Percentiles rank a stretch among this genome's conserved stretches.
phyloP scores from a whole-genome alignment of 306 rosid species.

The Fagus crenata region DNA sequence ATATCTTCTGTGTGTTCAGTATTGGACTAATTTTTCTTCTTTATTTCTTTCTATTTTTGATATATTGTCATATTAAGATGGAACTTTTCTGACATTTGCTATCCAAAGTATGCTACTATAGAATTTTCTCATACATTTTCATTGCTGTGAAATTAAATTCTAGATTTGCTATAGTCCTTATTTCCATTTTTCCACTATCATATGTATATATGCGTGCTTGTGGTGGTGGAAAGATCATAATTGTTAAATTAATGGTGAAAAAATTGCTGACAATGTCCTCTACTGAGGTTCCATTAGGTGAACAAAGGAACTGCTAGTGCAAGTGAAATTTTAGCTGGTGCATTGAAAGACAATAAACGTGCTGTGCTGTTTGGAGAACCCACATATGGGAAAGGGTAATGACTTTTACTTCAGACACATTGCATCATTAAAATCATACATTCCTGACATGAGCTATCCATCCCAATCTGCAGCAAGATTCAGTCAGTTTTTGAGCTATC shows the following conservation, averaged over 20 bases:
- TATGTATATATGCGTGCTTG: neutral
- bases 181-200: neutral
- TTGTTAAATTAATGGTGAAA: slow-evolving; percentile 1
- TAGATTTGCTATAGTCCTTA: neutral
- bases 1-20: neutral
- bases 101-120: neutral
- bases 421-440: neutral
- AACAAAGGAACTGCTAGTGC: slow-evolving; percentile 99
- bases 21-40: neutral
- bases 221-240: neutral
- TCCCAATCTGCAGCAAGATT: slow-evolving; percentile 68
- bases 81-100: neutral
- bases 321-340: slow-evolving; percentile 96
- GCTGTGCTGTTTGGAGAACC: slow-evolving; percentile 92
- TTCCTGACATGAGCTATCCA: slow-evolving; percentile 31
- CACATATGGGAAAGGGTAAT: slow-evolving; percentile 92
- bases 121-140: neutral
- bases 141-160: neutral
- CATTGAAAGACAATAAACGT: slow-evolving; percentile 90
- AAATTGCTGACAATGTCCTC: neutral
- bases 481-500: slow-evolving; percentile 93
- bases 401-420: slow-evolving; percentile 25
- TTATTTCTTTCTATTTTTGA: neutral
- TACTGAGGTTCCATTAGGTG: slow-evolving; percentile 56
- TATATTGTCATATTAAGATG: neutral